phyloP scores from a whole-genome alignment of 371 early-diverging fungal genomes.

The Batkoa obscura region DNA sequence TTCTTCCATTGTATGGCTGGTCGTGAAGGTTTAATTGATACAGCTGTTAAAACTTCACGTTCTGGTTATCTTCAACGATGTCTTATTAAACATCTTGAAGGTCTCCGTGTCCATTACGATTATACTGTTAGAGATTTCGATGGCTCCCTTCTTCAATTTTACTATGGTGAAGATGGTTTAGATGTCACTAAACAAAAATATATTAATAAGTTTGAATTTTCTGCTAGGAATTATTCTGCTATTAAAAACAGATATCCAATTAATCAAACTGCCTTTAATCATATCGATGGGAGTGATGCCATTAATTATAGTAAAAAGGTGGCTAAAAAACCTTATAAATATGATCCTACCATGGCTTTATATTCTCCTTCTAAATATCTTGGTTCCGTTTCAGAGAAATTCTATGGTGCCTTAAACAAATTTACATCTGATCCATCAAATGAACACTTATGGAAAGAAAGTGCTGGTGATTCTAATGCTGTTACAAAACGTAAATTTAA shows the following conservation, averaged over 20 bases:
- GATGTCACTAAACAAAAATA: slow-evolving; percentile 93
- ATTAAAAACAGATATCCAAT: slow-evolving; percentile 64
- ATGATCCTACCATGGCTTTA: slow-evolving; percentile 58
- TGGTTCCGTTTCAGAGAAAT: slow-evolving; percentile 81
- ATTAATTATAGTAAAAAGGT: slow-evolving; percentile 59
- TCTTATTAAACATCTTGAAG: slow-evolving; percentile 98
- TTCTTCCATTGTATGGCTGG: slow-evolving; percentile 99
- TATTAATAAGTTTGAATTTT: slow-evolving; percentile 78
- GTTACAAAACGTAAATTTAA: slow-evolving; percentile 55
- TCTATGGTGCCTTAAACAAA: slow-evolving; percentile 30
- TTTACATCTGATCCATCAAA: slow-evolving; percentile 51
- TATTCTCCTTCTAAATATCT: slow-evolving; percentile 67
- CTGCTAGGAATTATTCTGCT: slow-evolving; percentile 73
- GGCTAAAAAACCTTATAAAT: slow-evolving; percentile 47
- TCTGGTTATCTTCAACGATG: slow-evolving; percentile 99
- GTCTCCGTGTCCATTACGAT: slow-evolving; percentile 91
- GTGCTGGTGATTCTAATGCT: slow-evolving; percentile 6
- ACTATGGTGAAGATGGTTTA: slow-evolving; percentile 98
- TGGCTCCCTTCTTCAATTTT: slow-evolving; percentile 93
- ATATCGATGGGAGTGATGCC: slow-evolving; percentile 61
- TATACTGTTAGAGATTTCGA: slow-evolving; percentile 89
- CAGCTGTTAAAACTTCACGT: slow-evolving; percentile 99
- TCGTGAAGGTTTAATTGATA: slow-evolving; percentile 99
- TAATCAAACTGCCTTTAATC: slow-evolving; percentile 37
- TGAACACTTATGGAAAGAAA: slow-evolving; percentile 14